A percentile compares a stretch with the other conserved stretches of the same genome.
phyloP scores from a whole-genome alignment of 352 stramenopile species.

The Globisporangium mamillatum region DNA sequence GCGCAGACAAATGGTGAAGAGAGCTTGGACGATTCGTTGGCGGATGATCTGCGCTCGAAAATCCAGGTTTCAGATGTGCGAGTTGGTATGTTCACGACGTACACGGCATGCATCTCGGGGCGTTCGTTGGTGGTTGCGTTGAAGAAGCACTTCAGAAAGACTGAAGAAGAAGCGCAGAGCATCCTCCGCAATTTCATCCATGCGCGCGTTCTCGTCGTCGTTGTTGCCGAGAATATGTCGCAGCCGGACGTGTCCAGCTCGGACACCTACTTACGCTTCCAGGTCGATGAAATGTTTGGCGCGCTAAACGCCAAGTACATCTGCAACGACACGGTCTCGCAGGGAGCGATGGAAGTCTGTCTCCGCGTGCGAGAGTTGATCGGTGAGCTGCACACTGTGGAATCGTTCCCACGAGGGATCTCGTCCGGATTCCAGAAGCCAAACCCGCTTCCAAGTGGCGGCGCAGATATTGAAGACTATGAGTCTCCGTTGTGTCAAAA shows the following conservation, averaged over 20 bases:
- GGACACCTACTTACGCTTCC: conserved; percentile 75
- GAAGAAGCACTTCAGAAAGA: conserved; percentile 61
- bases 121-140: conserved; percentile 48
- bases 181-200: conserved; percentile 47
- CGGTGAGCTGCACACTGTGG: conserved; percentile 60
- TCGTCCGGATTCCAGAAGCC: conserved; percentile 57
- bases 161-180: conserved; percentile 33
- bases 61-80: conserved; percentile 59
- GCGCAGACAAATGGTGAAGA: conserved; percentile 35
- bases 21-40: conserved; percentile 58
- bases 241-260: conserved; percentile 43
- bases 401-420: conserved; percentile 69
- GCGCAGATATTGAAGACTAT: conserved; percentile 38
- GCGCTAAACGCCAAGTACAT: conserved; percentile 83
- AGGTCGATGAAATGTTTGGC: conserved; percentile 81
- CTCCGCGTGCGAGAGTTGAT: conserved; percentile 60
- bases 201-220: conserved; percentile 45
- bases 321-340: conserved; percentile 37
- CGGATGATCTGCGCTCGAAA: conserved; percentile 56
- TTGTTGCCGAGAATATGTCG: conserved; percentile 47
- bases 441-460: conserved; percentile 21
- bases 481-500: conserved; percentile 50
- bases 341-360: conserved; percentile 69
- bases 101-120: conserved; percentile 53
- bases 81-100: conserved; percentile 71